Base-by-base conservation (phyloP, 495 filamentous ascomycete species). In the Chlorociboria aeruginascens region DNA sequence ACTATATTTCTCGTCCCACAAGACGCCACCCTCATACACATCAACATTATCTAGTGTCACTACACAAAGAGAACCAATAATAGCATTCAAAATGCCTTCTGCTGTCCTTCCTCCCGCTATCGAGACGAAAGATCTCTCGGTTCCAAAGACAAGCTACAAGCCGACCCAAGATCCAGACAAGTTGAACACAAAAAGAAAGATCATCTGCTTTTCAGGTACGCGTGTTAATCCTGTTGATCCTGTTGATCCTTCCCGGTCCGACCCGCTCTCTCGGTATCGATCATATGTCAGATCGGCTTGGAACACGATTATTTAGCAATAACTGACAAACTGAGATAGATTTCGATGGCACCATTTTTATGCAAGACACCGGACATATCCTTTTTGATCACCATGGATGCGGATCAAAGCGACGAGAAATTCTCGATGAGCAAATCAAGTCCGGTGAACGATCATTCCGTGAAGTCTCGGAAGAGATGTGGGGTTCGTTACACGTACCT, bases 391-490 rank as follows among this genome's bases (percentile, higher is more conserved):
- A 64, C 54, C 71, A 79, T 50, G 82, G 82, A 48, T 85, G 81
- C 63, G 81, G 81, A 46, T 61, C 63, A 6, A 58, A 68, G 29
- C 70, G 69, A 34, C 70, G 80, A 25, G 56, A 75, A 42, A 61
- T 72, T 36, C 74, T 85, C 20, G 82, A 85, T 47, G 66, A 73
- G 40, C 76, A 85, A 52, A 83, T 86, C 60, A 75, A 81, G 46
- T 70, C 67, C 8, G 82, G 82, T 48, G 72, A 79, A 59, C 72
- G 81, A 8, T 78, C 79, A 0, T 85, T 85, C 67, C 69, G 79
- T 29, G 82, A 85, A n/a, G 79, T 79, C 28, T 84, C 80, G 3
- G 81, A 85, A 48, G 82, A 85, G 59, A 85, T 85, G 81, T 85
- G 81, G 81, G 76, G 73, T 14, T 82, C 78, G 1, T 66, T 86